phyloP scores from a whole-genome alignment of 495 filamentous ascomycete species.

The Staphylotrichum tortipilum region DNA sequence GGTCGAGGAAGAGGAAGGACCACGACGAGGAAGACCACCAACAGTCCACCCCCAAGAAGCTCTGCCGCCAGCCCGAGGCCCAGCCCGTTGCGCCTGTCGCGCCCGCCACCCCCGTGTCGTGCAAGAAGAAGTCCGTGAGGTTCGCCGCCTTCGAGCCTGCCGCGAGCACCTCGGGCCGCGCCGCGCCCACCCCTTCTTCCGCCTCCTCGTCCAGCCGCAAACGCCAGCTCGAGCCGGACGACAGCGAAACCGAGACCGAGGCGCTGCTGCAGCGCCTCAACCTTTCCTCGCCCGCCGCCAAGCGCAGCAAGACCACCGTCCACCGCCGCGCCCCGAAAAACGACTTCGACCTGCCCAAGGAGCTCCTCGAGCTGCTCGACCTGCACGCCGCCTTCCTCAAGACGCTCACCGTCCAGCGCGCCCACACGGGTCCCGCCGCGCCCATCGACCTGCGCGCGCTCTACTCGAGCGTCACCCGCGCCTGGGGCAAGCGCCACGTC shows the following conservation, averaged over 20 bases:
- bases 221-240: slow-evolving; percentile 15
- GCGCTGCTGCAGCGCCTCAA: slow-evolving; percentile 33
- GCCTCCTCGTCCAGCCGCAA: slow-evolving; percentile 14
- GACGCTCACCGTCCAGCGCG: slow-evolving; percentile 49
- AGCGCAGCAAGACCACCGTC: slow-evolving; percentile 24
- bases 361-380: slow-evolving; percentile 48
- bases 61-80: slow-evolving; percentile 12
- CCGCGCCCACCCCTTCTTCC: slow-evolving; percentile 1
- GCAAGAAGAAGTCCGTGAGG: slow-evolving; percentile 23
- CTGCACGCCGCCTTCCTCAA: slow-evolving; percentile 51
- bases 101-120: slow-evolving; percentile 4
- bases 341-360: slow-evolving; percentile 38
- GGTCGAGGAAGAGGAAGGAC: slow-evolving; percentile 24
- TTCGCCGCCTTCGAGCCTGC: slow-evolving; percentile 16
- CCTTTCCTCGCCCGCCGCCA: slow-evolving; percentile 27
- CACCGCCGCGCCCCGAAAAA: slow-evolving; percentile 20
- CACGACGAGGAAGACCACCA: slow-evolving; percentile 19
- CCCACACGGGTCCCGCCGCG: slow-evolving; percentile 54
- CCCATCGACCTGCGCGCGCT: slow-evolving; percentile 52
- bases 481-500: slow-evolving; percentile 55
- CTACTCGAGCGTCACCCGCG: slow-evolving; percentile 44
- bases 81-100: slow-evolving; percentile 4
- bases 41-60: slow-evolving; percentile 18
- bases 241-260: slow-evolving; percentile 19
- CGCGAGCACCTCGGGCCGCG: not conserved